Evolutionary conservation across 148 eudicot genomes (phyloP).

Genomic region (Rhododendron ferrugineum): DNA sequence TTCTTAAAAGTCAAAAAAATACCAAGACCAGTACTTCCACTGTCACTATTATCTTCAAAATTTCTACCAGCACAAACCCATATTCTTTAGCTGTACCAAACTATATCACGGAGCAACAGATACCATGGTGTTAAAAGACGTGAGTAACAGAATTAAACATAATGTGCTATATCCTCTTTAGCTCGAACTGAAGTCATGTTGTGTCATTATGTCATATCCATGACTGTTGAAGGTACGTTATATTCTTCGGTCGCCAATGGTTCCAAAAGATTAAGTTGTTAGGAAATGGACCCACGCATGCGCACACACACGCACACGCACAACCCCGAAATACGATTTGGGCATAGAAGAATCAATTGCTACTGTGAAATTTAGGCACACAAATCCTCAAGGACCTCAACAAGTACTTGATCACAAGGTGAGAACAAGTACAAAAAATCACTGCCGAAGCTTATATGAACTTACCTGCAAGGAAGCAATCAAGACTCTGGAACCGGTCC

Average conservation of each 20-base stretch:
- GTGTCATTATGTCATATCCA: background rate
- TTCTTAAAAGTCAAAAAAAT: background rate
- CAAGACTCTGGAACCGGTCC: slow-evolving; percentile 88
- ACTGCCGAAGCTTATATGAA: background rate
- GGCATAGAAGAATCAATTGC: background rate
- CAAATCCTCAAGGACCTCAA: background rate
- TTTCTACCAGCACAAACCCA: background rate
- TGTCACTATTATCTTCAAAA: background rate
- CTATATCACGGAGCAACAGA: background rate
- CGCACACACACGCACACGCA: background rate
- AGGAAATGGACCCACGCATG: background rate
- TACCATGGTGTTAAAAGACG: background rate
- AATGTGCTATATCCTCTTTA: background rate
- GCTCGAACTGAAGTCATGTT: background rate
- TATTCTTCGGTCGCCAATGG: background rate
- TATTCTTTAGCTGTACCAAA: background rate
- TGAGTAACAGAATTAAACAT: background rate
- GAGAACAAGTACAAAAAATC: background rate
- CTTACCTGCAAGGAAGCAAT: slow-evolving; percentile 98
- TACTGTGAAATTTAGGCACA: background rate
- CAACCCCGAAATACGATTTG: background rate
- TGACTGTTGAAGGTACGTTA: background rate
- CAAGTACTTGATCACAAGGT: background rate
- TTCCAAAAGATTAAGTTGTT: background rate
- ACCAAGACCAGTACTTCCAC: background rate